Evolutionary conservation across 192 early-diverging fungal species (phyloP).

Genomic region (Backusella parvicylindrica): DNA sequence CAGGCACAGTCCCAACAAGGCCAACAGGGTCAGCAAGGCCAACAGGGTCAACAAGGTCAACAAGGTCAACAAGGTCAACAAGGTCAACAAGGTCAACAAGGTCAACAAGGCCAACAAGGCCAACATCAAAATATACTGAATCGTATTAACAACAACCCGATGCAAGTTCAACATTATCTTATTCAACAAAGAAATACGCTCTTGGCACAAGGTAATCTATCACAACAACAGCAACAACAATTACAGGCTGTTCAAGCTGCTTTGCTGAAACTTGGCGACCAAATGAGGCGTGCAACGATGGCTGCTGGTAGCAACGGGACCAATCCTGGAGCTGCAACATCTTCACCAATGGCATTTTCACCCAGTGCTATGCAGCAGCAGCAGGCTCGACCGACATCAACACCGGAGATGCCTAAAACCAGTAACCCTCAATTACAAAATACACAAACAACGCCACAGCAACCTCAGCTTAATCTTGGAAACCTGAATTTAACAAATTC

Average conservation of each 20-base stretch:
- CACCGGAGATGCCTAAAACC: not conserved
- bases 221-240: constrained; percentile 3
- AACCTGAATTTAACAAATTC: constrained; percentile 1
- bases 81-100: constrained; percentile 18
- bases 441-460: not conserved
- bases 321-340: not conserved
- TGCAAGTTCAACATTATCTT: constrained; percentile 8
- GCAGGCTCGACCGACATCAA: not conserved
- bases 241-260: not conserved
- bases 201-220: not conserved
- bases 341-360: not conserved
- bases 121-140: not conserved
- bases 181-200: constrained; percentile 5
- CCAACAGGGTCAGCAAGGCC: constrained; percentile 8
- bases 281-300: not conserved
- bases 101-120: not conserved
- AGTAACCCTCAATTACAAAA: not conserved
- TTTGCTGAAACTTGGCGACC: constrained; percentile 10
- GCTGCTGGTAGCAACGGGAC: not conserved
- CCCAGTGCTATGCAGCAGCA: constrained; percentile 6
- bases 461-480: not conserved
- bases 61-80: not conserved
- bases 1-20: constrained; percentile 2
- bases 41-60: not conserved
- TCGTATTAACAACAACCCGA: not conserved